Conservation (phyloP, 192 early-diverging fungal genomes). For the Paraglomus brasilianum region DNA sequence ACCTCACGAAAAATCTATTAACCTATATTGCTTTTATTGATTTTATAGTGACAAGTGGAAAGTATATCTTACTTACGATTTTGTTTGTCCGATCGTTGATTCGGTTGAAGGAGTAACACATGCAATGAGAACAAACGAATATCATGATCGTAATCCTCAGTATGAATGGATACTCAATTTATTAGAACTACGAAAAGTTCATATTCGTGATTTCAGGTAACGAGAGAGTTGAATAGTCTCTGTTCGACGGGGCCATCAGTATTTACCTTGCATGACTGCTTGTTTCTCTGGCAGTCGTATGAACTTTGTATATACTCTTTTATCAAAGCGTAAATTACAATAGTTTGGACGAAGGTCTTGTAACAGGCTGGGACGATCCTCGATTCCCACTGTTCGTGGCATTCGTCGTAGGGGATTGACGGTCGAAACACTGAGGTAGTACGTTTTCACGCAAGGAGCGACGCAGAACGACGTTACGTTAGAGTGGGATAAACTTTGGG, state of each 20-base stretch:
- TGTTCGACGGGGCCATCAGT: background rate
- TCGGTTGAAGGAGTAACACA: conserved; percentile 96
- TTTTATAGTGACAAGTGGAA: conserved; percentile 73
- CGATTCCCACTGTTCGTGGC: conserved; percentile 87
- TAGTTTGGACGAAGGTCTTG: conserved; percentile 89
- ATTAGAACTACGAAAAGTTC: conserved; percentile 81
- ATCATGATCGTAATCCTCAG: conserved; percentile 95
- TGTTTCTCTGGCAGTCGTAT: conserved; percentile 56
- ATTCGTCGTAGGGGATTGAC: conserved; percentile 97
- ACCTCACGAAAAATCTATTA: background rate
- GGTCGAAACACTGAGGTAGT: conserved; percentile 93
- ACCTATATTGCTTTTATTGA: background rate
- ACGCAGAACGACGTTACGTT: conserved; percentile 89
- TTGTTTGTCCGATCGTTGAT: conserved; percentile 97
- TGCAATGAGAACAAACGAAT: conserved; percentile 96
- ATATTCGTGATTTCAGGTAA: conserved; percentile 87
- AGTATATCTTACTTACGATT: conserved; percentile 98
- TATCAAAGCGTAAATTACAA: conserved; percentile 97
- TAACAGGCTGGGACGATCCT: conserved; percentile 87
- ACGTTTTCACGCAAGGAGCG: conserved; percentile 97
- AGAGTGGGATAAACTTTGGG: conserved; percentile 99
- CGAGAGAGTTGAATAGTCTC: background rate
- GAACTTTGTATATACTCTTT: conserved; percentile 96
- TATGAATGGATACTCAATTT: conserved; percentile 95
- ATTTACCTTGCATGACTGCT: background rate